These are phyloP conservation scores for Botrytis byssoidea DNA, from an alignment of 2,329 filamentous ascomycete genomes.

Conservation along the genomic window DNA sequence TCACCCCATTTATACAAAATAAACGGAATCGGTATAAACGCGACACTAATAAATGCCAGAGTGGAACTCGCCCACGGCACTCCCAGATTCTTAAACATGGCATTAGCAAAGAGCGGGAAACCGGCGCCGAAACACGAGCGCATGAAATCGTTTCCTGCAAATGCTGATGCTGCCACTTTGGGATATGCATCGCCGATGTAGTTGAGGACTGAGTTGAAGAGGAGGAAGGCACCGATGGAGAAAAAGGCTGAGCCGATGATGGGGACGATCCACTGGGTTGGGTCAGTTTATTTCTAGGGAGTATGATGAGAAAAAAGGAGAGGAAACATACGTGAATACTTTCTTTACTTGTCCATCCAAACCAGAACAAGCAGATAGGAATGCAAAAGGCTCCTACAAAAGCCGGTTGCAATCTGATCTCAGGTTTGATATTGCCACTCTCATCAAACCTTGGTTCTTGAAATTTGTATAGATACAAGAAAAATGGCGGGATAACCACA, in stretches of 20 bases:
- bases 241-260: slow-evolving; percentile 50
- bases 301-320: too few species aligned
- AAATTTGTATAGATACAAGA: slow-evolving; percentile 51
- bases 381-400: slow-evolving; percentile 52
- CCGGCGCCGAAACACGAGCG: slow-evolving; percentile 40
- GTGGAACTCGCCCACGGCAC: slow-evolving; percentile 63
- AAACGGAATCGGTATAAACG: slow-evolving; percentile 62
- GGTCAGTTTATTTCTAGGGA: not conserved
- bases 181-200: slow-evolving; percentile 43
- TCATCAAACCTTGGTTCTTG: slow-evolving; percentile 48
- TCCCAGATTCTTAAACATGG: slow-evolving; percentile 43
- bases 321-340: slow-evolving; percentile 26
- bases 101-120: slow-evolving; percentile 39
- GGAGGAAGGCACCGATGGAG: slow-evolving; percentile 44
- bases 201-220: slow-evolving; percentile 48
- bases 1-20: slow-evolving; percentile 60
- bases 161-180: slow-evolving; percentile 42
- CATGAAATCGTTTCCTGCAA: slow-evolving; percentile 43
- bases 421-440: slow-evolving; percentile 50
- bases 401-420: slow-evolving; percentile 54
- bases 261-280: slow-evolving; percentile 53
- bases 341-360: slow-evolving; percentile 53
- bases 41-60: slow-evolving; percentile 56
- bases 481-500: slow-evolving; percentile 48
- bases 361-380: slow-evolving; percentile 55